These are phyloP conservation scores for Podaxis pistillaris DNA, from an alignment of 768 basidiomycete genomes.

Conservation along the genomic window DNA sequence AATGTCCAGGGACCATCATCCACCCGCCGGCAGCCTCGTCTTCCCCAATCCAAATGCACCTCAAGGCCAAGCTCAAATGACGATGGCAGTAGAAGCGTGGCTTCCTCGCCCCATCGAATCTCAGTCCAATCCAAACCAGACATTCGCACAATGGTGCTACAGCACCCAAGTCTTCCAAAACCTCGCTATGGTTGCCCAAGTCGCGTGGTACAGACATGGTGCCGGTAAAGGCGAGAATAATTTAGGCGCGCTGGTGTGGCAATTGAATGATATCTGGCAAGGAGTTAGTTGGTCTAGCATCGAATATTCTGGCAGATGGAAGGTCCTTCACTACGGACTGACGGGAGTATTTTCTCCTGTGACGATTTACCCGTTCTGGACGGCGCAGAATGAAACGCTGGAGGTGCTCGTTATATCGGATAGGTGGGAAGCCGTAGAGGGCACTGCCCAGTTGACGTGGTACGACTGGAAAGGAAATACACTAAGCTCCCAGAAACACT, in stretches of 20 bases:
- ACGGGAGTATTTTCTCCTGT: conserved; percentile 44
- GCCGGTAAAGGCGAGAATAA: conserved; percentile 58
- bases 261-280: conserved; percentile 63
- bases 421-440: conserved; percentile 44
- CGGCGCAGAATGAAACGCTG: conserved; percentile 42
- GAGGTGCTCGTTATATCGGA: conserved; percentile 53
- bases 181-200: conserved; percentile 57
- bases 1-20: conserved; percentile 54
- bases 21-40: conserved; percentile 47
- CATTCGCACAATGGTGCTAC: conserved; percentile 64
- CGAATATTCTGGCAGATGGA: conserved; percentile 61
- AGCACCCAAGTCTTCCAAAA: conserved; percentile 62
- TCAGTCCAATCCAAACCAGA: conserved; percentile 49
- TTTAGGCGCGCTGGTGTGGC: conserved; percentile 58
- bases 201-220: conserved; percentile 59
- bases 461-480: conserved; percentile 51
- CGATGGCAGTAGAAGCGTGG: conserved; percentile 50
- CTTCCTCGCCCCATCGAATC: conserved; percentile 49
- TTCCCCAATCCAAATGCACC: conserved; percentile 57
- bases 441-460: conserved; percentile 51
- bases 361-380: conserved; percentile 57
- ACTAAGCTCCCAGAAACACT: conserved; percentile 34
- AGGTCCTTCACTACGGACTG: conserved; percentile 53
- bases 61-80: conserved; percentile 54
- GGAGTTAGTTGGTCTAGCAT: conserved; percentile 54